phyloP scores from a whole-genome alignment of 345 rosid genomes.

The Gossypium ekmanianum region DNA sequence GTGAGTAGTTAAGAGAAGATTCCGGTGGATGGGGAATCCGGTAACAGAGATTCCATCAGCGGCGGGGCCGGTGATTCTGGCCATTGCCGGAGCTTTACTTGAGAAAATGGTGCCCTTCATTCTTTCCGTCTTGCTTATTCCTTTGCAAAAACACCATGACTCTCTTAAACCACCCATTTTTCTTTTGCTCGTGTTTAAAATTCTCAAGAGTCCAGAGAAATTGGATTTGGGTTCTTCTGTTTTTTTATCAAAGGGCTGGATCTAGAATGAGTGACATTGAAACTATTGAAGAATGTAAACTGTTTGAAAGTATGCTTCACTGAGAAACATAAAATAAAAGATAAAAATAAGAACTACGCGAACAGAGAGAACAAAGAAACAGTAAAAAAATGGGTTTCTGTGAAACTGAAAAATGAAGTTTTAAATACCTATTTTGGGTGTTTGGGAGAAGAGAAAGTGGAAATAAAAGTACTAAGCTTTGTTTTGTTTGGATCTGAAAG shows the following conservation, averaged over 20 bases:
- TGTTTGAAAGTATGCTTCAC: neutral
- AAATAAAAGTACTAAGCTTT: neutral
- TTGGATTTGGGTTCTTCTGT: constrained; percentile 15
- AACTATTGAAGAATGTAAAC: neutral
- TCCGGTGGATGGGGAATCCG: constrained; percentile 85
- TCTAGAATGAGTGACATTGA: neutral
- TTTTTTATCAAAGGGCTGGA: constrained; percentile 18
- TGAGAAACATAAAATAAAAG: neutral
- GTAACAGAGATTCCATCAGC: constrained; percentile 45
- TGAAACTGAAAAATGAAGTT: neutral
- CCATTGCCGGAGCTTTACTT: constrained; percentile 57
- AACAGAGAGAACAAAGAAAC: neutral
- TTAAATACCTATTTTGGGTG: neutral
- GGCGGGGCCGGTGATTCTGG: constrained; percentile 43
- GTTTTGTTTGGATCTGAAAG: neutral
- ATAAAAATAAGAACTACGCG: neutral
- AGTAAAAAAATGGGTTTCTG: neutral
- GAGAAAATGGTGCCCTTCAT: constrained; percentile 76
- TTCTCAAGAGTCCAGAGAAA: neutral
- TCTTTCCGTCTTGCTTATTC: constrained; percentile 78
- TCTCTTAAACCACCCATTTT: constrained; percentile 67
- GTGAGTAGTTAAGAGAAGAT: constrained; percentile 81
- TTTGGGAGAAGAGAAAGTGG: constrained; percentile 10
- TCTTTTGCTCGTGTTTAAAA: neutral
- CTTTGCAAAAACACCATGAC: constrained; percentile 93